Conservation (phyloP, 192 early-diverging fungal genomes). For the Podila minutissima region DNA sequence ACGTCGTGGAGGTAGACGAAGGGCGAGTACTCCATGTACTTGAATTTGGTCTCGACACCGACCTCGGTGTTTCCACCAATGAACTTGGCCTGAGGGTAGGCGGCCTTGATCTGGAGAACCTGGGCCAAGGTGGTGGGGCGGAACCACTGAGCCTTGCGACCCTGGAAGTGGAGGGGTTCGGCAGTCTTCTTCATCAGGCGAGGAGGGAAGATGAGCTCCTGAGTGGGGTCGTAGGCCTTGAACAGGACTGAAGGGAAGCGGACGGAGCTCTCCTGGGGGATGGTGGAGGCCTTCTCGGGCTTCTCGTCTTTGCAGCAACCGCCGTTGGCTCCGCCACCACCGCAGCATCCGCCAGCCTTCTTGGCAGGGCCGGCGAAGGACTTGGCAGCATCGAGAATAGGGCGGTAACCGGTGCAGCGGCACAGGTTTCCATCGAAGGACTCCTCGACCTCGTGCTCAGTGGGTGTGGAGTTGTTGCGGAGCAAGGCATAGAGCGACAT, state of each 20-base stretch:
- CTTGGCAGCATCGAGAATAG: slow-evolving; percentile 88
- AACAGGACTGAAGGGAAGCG: slow-evolving; percentile 58
- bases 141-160: slow-evolving; percentile 66
- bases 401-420: slow-evolving; percentile 91
- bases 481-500: slow-evolving; percentile 87
- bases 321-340: slow-evolving; percentile 51
- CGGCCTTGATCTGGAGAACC: slow-evolving; percentile 61
- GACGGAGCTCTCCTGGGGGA: slow-evolving; percentile 46
- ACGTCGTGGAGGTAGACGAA: slow-evolving; percentile 77
- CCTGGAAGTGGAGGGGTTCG: slow-evolving; percentile 59
- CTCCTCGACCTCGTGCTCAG: slow-evolving; percentile 80
- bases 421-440: slow-evolving; percentile 91
- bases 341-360: slow-evolving; percentile 43
- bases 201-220: slow-evolving; percentile 77
- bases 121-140: slow-evolving; percentile 63
- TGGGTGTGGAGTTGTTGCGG: slow-evolving; percentile 74
- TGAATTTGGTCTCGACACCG: slow-evolving; percentile 83
- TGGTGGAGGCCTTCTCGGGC: slow-evolving; percentile 29
- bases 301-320: slow-evolving; percentile 61
- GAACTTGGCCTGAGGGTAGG: slow-evolving; percentile 76
- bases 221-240: slow-evolving; percentile 67
- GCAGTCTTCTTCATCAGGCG: slow-evolving; percentile 67
- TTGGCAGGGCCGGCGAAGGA: slow-evolving; percentile 52
- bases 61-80: slow-evolving; percentile 87
- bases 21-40: slow-evolving; percentile 69